These are phyloP conservation scores for Ascosphaera aggregata DNA, from an alignment of 2,329 filamentous ascomycete genomes.

Conservation along the genomic window DNA sequence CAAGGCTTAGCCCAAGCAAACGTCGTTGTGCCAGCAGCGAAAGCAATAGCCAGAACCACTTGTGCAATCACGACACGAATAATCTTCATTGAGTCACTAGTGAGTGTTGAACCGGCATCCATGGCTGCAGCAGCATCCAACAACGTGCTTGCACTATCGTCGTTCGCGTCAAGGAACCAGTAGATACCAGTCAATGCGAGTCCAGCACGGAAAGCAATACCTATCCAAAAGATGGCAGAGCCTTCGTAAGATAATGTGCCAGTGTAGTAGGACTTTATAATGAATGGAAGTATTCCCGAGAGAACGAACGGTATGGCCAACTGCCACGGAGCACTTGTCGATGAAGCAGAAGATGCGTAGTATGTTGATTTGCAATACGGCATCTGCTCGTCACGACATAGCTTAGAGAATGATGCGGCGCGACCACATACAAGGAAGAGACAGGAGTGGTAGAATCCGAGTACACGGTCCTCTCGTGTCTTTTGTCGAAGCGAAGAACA, in stretches of 20 bases:
- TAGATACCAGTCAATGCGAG: constrained; percentile 56
- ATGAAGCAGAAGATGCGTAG: constrained; percentile 77
- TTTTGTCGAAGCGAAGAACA: constrained; percentile 53
- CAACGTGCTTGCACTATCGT: constrained; percentile 28
- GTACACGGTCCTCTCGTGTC: constrained; percentile 39
- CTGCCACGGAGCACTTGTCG: constrained; percentile 83
- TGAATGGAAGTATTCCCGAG: constrained; percentile 44
- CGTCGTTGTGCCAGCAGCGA: constrained; percentile 63
- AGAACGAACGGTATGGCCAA: constrained; percentile 56
- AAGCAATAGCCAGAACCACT: constrained; percentile 50
- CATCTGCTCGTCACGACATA: constrained; percentile 97
- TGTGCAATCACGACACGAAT: constrained; percentile 59
- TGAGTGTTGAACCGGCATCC: constrained; percentile 38
- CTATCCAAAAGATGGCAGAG: constrained; percentile 64
- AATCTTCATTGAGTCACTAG: constrained; percentile 42
- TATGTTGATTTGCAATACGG: constrained; percentile 89
- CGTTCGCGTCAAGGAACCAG: constrained; percentile 76
- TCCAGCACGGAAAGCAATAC: constrained; percentile 51
- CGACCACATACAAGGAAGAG: constrained; percentile 61
- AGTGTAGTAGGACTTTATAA: constrained; percentile 63
- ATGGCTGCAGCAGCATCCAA: constrained; percentile 13
- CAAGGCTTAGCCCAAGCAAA: constrained; percentile 74
- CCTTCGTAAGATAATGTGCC: constrained; percentile 76
- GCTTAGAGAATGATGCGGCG: constrained; percentile 62
- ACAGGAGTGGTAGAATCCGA: constrained; percentile 67